A percentile compares a stretch with the other conserved stretches of the same genome.
Conservation (phyloP, 768 basidiomycete species). For the Rhizopogon vesiculosus region DNA sequence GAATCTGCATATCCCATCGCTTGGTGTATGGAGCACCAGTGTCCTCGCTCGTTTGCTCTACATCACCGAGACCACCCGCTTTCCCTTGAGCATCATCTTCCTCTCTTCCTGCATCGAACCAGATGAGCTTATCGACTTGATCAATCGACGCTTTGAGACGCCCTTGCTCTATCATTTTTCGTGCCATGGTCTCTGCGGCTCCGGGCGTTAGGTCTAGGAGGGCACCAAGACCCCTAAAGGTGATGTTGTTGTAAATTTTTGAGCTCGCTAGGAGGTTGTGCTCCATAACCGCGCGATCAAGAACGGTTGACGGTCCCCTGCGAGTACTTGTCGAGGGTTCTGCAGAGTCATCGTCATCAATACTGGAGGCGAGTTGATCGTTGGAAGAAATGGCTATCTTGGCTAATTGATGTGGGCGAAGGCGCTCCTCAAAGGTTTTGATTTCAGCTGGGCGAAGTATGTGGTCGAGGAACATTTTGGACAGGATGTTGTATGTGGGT, state of each 20-base stretch:
- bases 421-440: slow-evolving; percentile 79
- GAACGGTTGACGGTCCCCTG: slow-evolving; percentile 90
- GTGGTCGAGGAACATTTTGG: slow-evolving; percentile 98
- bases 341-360: slow-evolving; percentile 48
- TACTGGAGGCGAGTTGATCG: slow-evolving; percentile 68
- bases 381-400: slow-evolving; percentile 81
- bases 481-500: slow-evolving; percentile 82
- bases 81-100: slow-evolving; percentile 93
- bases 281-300: slow-evolving; percentile 98
- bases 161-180: slow-evolving; percentile 98
- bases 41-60: slow-evolving; percentile 80
- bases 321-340: slow-evolving; percentile 67
- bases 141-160: slow-evolving; percentile 91
- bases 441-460: slow-evolving; percentile 90
- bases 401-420: slow-evolving; percentile 94
- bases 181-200: slow-evolving; percentile 95
- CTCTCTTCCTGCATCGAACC: slow-evolving; percentile 84
- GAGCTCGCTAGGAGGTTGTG: slow-evolving; percentile 97
- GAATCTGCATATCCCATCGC: slow-evolving; percentile 94
- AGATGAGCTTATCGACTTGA: slow-evolving; percentile 91
- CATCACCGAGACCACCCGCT: slow-evolving; percentile 88
- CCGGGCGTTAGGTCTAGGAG: slow-evolving; percentile 86
- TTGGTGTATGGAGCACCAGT: slow-evolving; percentile 89
- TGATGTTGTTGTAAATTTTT: slow-evolving; percentile 97
- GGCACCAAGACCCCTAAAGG: slow-evolving; percentile 88